Percentiles rank a stretch among this genome's conserved stretches.
Evolutionary conservation across 1,284 basidiomycete genomes (phyloP).

Genomic region (Ganoderma resinaceum): DNA sequence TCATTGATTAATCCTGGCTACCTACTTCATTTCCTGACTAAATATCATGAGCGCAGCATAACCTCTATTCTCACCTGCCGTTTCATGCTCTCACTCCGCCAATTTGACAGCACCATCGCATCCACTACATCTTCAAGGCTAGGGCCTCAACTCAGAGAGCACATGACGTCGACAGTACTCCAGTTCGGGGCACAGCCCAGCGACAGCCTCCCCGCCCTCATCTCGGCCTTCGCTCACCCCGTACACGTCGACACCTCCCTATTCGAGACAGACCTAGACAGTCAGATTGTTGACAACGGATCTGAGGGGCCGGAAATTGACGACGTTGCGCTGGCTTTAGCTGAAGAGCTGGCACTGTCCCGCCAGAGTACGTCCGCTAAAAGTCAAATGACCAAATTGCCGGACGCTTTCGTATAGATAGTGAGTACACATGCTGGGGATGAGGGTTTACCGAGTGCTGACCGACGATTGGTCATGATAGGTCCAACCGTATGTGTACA

Average conservation of each 20-base stretch:
- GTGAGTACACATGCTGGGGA: not conserved
- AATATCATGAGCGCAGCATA: not conserved
- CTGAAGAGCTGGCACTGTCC: too few species aligned
- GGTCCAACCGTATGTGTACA: too few species aligned
- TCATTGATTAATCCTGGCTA: not conserved
- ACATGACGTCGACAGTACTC: not conserved
- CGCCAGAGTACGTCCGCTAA: too few species aligned
- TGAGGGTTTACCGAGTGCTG: too few species aligned
- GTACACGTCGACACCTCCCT: not conserved
- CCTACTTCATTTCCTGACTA: not conserved
- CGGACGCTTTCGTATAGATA: not conserved
- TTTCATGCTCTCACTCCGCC: not conserved
- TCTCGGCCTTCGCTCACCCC: not conserved
- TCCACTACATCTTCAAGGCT: not conserved
- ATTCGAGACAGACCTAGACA: too few species aligned
- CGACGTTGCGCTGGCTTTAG: too few species aligned
- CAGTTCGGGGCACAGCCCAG: not conserved
- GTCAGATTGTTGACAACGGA: too few species aligned
- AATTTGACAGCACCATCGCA: not conserved
- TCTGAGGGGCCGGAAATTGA: too few species aligned
- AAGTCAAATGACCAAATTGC: not conserved
- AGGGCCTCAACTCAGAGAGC: not conserved
- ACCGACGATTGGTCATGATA: too few species aligned
- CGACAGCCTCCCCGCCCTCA: not conserved
- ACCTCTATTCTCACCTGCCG: not conserved